Conservation (phyloP, 169 alveolate species). For the Cryptosporidium sp. region DNA sequence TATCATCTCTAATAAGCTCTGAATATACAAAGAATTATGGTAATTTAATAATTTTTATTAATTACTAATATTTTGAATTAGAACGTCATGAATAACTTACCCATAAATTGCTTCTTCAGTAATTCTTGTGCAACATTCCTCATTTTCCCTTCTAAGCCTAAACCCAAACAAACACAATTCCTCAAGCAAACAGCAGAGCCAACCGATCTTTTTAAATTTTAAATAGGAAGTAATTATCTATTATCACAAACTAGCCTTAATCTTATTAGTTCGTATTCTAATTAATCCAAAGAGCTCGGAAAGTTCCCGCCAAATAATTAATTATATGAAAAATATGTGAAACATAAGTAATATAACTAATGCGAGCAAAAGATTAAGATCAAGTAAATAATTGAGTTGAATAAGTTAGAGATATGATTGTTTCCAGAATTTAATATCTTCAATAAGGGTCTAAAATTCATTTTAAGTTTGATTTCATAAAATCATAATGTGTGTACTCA, state of each 20-base stretch:
- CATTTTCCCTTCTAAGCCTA: slow-evolving; percentile 74
- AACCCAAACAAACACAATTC: slow-evolving; percentile 27
- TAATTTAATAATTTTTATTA: not conserved
- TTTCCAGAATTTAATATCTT: no score
- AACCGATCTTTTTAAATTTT: not conserved
- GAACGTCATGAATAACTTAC: slow-evolving; percentile 63
- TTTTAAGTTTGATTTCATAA: not conserved
- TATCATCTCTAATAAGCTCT: slow-evolving; percentile 88
- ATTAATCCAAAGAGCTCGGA: not conserved
- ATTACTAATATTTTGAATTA: not conserved
- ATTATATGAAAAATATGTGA: not conserved
- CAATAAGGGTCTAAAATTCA: not conserved
- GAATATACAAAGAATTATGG: not conserved
- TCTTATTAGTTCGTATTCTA: not conserved
- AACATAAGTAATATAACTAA: not conserved
- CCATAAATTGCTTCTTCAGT: slow-evolving; percentile 85
- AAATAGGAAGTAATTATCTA: not conserved
- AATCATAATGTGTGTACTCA: not conserved
- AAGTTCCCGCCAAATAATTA: slow-evolving; percentile 8
- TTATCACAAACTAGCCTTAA: not conserved
- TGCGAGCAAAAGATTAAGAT: not conserved
- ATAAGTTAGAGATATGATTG: not conserved
- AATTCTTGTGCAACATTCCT: slow-evolving; percentile 85
- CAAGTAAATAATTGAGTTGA: not conserved
- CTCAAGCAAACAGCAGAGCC: not conserved